phyloP scores from a whole-genome alignment of 2,329 filamentous ascomycete species.

The Parastagonospora avenae region DNA sequence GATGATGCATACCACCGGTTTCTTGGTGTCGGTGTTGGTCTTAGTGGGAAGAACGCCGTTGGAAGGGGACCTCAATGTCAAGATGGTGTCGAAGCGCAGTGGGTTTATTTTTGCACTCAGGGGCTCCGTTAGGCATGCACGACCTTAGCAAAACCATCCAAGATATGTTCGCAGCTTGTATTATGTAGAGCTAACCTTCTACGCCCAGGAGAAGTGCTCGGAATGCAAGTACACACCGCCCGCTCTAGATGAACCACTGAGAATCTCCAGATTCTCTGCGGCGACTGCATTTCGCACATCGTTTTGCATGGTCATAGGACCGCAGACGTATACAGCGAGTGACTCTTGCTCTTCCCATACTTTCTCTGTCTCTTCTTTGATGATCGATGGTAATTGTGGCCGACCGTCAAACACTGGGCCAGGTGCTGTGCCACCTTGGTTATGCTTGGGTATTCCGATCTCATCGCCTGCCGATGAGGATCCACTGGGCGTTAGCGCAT shows the following conservation, averaged over 20 bases:
- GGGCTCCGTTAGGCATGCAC: neutral
- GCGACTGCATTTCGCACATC: slow-evolving; percentile 57
- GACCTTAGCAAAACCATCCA: neutral
- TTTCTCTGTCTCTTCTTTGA: slow-evolving; percentile 24
- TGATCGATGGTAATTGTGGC: slow-evolving; percentile 40
- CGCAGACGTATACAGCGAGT: slow-evolving; percentile 50
- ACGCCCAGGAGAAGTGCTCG: slow-evolving; percentile 50
- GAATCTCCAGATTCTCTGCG: slow-evolving; percentile 45
- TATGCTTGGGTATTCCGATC: neutral
- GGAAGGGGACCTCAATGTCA: too few species aligned
- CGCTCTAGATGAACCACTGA: slow-evolving; percentile 31
- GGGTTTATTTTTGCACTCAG: neutral
- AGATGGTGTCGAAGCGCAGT: too few species aligned
- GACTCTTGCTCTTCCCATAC: slow-evolving; percentile 16
- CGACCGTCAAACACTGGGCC: slow-evolving; percentile 31
- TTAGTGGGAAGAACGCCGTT: too few species aligned
- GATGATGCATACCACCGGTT: too few species aligned
- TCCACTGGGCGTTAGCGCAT: neutral
- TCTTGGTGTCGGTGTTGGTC: too few species aligned
- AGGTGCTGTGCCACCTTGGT: slow-evolving; percentile 8
- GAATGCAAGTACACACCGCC: slow-evolving; percentile 54
- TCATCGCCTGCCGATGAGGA: slow-evolving; percentile 15
- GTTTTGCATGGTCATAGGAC: slow-evolving; percentile 53
- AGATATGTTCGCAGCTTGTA: too few species aligned
- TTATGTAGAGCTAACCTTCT: slow-evolving; percentile 4